A percentile compares a stretch with the other conserved stretches of the same genome.
Conservation (phyloP, 1,139 yeast genomes). For the Zygotorulaspora mrakii region DNA sequence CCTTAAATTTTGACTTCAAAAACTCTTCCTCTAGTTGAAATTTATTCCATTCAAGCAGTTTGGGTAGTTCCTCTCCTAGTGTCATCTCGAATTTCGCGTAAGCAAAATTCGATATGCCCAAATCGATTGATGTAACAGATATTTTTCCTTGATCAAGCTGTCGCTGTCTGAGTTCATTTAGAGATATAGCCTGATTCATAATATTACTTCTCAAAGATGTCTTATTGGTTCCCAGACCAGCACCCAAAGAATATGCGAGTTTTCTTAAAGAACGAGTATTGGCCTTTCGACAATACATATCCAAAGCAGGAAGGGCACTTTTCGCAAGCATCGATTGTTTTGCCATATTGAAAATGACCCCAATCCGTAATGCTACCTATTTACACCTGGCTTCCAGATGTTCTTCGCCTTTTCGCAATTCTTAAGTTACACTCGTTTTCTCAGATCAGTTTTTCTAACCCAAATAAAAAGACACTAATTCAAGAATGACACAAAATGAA, state of each 20-base stretch:
- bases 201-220: constrained; percentile 15
- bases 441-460: too few relatives aligned
- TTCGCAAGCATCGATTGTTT: constrained; percentile 1
- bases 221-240: constrained; percentile 24
- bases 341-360: constrained; percentile 4
- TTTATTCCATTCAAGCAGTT: constrained; percentile 44
- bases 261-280: constrained; percentile 19
- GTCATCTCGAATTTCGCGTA: constrained; percentile 27
- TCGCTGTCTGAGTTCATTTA: constrained; percentile 12
- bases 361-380: not conserved
- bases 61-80: constrained; percentile 30
- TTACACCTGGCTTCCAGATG: not conserved
- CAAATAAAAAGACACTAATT: too few relatives aligned
- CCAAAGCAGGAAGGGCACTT: constrained; percentile 11
- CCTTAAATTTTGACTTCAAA: constrained; percentile 16
- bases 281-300: constrained; percentile 26
- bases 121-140: constrained; percentile 40
- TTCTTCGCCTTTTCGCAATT: not conserved
- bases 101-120: constrained; percentile 46
- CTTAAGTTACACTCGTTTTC: too few relatives aligned
- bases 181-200: constrained; percentile 13
- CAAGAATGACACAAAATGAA: too few relatives aligned
- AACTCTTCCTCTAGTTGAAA: constrained; percentile 40
- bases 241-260: constrained; percentile 26
- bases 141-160: constrained; percentile 19